A percentile compares a stretch with the other conserved stretches of the same genome.
Conservation (phyloP, 1,284 basidiomycete genomes). For the Sporisorium exsertum region DNA sequence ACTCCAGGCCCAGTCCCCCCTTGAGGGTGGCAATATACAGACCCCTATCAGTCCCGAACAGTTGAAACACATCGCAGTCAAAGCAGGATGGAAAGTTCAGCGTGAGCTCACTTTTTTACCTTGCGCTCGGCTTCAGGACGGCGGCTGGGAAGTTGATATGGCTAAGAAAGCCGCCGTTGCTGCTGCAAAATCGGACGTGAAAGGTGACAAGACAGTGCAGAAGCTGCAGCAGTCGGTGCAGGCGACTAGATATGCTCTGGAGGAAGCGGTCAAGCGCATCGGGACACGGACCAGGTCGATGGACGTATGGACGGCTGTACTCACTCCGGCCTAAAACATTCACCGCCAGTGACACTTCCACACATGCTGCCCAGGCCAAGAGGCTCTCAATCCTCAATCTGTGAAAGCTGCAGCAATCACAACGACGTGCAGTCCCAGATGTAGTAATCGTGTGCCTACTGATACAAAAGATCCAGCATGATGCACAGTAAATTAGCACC, state of each 20-base stretch:
- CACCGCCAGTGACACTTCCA: neutral
- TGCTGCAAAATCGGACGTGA: neutral
- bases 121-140: conserved; percentile 20
- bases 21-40: conserved; percentile 17
- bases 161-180: conserved; percentile 15
- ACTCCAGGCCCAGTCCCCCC: conserved; percentile 27
- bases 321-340: conserved; percentile 5
- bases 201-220: neutral
- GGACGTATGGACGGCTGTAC: conserved; percentile 39
- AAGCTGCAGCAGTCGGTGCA: conserved; percentile 18
- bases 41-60: conserved; percentile 18
- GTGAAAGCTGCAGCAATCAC: neutral
- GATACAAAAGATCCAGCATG: conserved; percentile 5
- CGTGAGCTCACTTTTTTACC: conserved; percentile 21
- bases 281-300: conserved; percentile 22
- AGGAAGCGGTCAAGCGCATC: conserved; percentile 9
- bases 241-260: conserved; percentile 23
- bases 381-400: neutral
- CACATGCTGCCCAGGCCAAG: neutral
- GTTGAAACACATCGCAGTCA: conserved; percentile 4
- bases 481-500: too few relatives aligned
- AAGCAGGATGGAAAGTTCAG: conserved; percentile 25
- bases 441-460: neutral
- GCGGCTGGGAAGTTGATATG: conserved; percentile 26
- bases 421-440: neutral